Evolutionary conservation across 768 basidiomycete genomes (phyloP), one percentile per base, ranked within the genome.

Genomic region (Leccinum truebloodii): DNA sequence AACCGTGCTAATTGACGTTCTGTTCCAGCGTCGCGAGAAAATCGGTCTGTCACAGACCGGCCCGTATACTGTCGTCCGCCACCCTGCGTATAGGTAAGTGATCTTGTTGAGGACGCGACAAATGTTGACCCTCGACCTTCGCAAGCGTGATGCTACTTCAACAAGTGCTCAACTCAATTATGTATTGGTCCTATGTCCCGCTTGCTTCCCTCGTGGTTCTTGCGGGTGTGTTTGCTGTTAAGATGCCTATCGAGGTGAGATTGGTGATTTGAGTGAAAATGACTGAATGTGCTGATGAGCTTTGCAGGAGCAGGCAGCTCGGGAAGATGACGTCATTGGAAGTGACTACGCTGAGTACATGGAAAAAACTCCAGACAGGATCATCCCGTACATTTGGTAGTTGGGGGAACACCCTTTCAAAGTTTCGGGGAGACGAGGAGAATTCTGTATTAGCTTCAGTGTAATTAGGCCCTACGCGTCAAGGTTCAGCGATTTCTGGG

Each of bases 11-110:
- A 50, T 30, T 41, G 24, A 56, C 9, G 14, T 53, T n/a, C 24
- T 50, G 32, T 39, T 60, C 53, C 64, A 74, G 75, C 34, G 64
- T 54, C 55, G 71, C 41, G 75, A 72, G 59, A 77, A 76, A 54
- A 63, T 69, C 0, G 69, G 60, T 34, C 7, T 75, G 59, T 65
- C 69, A 3, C 63, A 68, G 37, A 67, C 63, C 6, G 77, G 77
- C 2, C 77, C 76, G 5, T 78, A 78, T 57, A 59, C 71, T 8
- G 52, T 75, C 30, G 71, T 78, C 35, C 77, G 78, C 39, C 78
- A 78, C 54, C 77, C 77, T 3, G 56, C 59, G 13, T 78, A 78
- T 58, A 68, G 65, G 75, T 76, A 58, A 57, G 73, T 65, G 41
- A 30, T 55, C 48, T 2, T 30, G 6, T 51, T 7, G 34, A 58